Base-by-base conservation (phyloP, 2,329 filamentous ascomycete species). In the Pyricularia sp. region DNA sequence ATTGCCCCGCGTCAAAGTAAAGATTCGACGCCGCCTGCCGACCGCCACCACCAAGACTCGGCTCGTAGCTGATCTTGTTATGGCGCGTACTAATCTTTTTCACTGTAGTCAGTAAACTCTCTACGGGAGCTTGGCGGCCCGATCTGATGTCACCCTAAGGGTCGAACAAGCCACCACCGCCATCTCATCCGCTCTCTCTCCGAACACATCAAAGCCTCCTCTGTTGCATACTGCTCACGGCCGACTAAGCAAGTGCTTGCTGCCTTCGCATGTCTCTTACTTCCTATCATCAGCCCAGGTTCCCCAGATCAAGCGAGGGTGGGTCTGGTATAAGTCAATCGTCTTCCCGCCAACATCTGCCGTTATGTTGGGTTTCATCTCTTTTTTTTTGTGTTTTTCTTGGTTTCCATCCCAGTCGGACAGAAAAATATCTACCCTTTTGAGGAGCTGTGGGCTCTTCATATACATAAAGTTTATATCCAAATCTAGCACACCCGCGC, bases 161-260 rank as follows among this genome's bases (percentile, higher is more conserved):
- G 25, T 28, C 25, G 12, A 63, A 28, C 59, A 63, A 63, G 59
- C 59, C 59, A 63, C 59, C 23, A 30, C 59, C 26, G 11, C 11
- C 59, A 30, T 14, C 59, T 14, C 58, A 61, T 61, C n/a, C 59
- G 12, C 25, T 17, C 26, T 63, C 59, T 63, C 17, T 30, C 11
- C 59, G 14, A 7, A 9, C 59, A 26, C 9, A 12, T 26, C 59
- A 26, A 26, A 26, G 14, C 26, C 14, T 28, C 59, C 6, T 28
- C 2, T n/a, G 23, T 17, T 63, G 5, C 59, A 63, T 63, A 10
- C 26, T 63, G 23, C 59, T 28, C 59, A 63, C 59, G 59, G 59
- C 59, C 59, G 59, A 63, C 59, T 63, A 63, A 63, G 59, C 59
- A 63, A 63, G 59, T 63, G 25, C 59, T 28, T 63, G 59, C 59